Conservation (phyloP, 73 alveolate genomes). For the Paramecium biaurelia region DNA sequence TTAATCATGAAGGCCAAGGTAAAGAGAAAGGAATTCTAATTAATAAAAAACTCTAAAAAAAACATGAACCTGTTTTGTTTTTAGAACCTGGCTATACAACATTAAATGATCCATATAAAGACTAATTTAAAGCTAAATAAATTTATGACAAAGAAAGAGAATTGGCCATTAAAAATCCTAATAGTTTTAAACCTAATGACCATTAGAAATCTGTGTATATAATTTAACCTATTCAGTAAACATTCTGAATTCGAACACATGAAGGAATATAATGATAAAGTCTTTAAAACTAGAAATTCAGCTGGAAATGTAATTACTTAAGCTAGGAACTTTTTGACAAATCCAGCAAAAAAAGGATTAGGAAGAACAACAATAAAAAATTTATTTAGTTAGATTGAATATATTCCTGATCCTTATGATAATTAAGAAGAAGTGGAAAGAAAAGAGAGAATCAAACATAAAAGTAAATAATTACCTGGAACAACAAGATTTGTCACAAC, state of each 20-base stretch:
- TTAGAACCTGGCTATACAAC: constrained; percentile 18
- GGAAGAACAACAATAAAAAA: constrained; percentile 51
- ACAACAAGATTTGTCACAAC: constrained; percentile 7
- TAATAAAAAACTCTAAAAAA: constrained; percentile 8
- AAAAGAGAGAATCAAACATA: neutral
- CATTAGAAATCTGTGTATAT: neutral
- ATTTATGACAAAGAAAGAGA: constrained; percentile 32
- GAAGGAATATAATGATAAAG: constrained; percentile 2
- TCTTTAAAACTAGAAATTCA: neutral
- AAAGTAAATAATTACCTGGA: neutral
- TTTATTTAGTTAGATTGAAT: constrained; percentile 38
- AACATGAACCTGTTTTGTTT: constrained; percentile 15
- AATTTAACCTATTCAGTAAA: neutral
- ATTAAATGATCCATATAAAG: constrained; percentile 16
- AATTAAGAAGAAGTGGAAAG: constrained; percentile 50
- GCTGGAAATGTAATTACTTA: neutral
- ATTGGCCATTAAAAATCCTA: constrained; percentile 8
- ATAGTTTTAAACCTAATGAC: constrained; percentile 12
- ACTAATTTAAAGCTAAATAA: constrained; percentile 8
- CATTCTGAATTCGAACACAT: constrained; percentile 45
- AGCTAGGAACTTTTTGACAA: constrained; percentile 48
- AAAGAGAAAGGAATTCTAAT: neutral
- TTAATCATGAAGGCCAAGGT: neutral
- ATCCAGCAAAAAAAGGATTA: constrained; percentile 58
- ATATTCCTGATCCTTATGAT: constrained; percentile 55